A percentile compares a stretch with the other conserved stretches of the same genome.
phyloP scores from a whole-genome alignment of 257 asterid species.

The Solanum bulbocastanum region DNA sequence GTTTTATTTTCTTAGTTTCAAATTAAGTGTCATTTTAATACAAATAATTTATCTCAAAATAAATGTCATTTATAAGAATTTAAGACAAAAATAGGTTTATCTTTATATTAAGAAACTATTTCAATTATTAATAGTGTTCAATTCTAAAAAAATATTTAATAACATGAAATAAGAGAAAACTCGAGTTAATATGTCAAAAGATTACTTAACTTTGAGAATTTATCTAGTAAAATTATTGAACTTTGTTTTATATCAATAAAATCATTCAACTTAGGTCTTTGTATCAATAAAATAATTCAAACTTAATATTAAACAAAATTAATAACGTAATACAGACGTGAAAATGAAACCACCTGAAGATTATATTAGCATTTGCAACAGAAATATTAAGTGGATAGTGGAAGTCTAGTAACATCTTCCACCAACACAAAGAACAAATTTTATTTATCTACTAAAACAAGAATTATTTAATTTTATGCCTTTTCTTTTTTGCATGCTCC shows the following conservation, averaged over 20 bases:
- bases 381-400: conserved; percentile 13
- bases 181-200: neutral
- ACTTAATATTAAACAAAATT: no score
- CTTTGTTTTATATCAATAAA: no score
- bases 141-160: neutral
- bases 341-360: neutral
- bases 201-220: no score
- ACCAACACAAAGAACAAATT: conserved; percentile 9
- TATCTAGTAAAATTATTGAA: no score
- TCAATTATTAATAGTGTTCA: neutral
- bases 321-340: neutral
- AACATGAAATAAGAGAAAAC: neutral
- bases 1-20: neutral
- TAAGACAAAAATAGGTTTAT: neutral
- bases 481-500: neutral
- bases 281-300: no score
- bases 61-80: neutral
- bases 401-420: conserved; percentile 38
- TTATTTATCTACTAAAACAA: neutral
- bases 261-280: no score
- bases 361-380: neutral
- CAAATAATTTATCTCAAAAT: neutral
- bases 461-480: neutral
- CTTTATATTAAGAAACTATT: neutral
- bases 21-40: no score